Evolutionary conservation across 805 yeast species (phyloP), one percentile per base, ranked within the genome.

Genomic region (Kodamaea kakaduensis): DNA sequence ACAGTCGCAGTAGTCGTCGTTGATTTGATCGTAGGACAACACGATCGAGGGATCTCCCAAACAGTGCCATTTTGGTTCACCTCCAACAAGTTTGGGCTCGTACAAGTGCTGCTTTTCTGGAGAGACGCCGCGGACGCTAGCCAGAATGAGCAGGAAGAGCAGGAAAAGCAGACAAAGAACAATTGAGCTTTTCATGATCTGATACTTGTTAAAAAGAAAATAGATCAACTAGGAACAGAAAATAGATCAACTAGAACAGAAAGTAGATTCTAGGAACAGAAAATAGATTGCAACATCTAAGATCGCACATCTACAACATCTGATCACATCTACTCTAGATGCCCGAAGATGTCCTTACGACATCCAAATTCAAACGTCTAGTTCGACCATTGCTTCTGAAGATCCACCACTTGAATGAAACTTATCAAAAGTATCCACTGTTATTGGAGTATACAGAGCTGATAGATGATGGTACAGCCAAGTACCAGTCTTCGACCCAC

Each of bases 1-100:
- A 63, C 97, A 90, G 52, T 93, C 97, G 60, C 97, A 90, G 52
- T 72, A 81, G 48, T 88, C 83, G 57, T 93, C 97, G 55, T 90
- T 90, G 47, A 90, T 71, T 50, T 79, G 84, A 23, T 64, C 64
- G 34, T 67, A 65, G 25, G 79, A 67, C 13, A 90, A 59, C 14
- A 64, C 66, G 4, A 87, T 75, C n/a, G 75, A 71, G 0, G 93
- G 81, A 50, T 84, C 71, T 20, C 59, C 49, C 23, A 90, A 56
- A 62, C 97, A 90, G 5, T 65, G 58, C 86, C 93, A 90, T 22
- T 41, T 46, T 17, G 43, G 26, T 10, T 39, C 41, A 0, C 61
- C 64, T 23, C 46, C 36, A 5, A 71, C 56, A 1, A 52, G 41
- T 35, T 70, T 71, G 1, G 89, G 78, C 5, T 51, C 47, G 50